Evolutionary conservation across 257 asterid species (phyloP).

Genomic region (Buddleja alternifolia): DNA sequence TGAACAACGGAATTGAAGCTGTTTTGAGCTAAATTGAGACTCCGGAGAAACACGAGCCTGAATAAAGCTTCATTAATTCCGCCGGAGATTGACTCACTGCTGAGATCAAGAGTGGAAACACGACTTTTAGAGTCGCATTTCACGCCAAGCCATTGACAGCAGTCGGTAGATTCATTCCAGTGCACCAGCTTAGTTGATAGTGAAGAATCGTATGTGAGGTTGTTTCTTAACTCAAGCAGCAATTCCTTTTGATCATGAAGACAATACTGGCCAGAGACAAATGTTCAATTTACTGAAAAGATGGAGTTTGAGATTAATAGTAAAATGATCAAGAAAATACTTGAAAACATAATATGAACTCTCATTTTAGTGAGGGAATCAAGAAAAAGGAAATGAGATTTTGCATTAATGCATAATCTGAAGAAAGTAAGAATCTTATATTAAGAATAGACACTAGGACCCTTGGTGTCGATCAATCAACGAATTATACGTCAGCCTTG

Average conservation of each 20-base stretch:
- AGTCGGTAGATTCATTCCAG: conserved; percentile 52
- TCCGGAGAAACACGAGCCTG: conserved; percentile 40
- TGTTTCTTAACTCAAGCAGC: conserved; percentile 46
- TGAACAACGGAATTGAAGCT: conserved; percentile 1
- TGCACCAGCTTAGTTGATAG: conserved; percentile 48
- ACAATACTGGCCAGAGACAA: conserved; percentile 43
- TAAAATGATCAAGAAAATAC: conserved; percentile 25
- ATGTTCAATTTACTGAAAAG: conserved; percentile 1
- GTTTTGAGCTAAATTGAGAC: conserved; percentile 45
- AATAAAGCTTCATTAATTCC: conserved; percentile 41
- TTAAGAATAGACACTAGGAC: no score
- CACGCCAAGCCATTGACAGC: conserved; percentile 63
- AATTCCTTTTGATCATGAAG: conserved; percentile 40
- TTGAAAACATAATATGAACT: conserved; percentile 20
- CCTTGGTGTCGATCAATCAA: no score
- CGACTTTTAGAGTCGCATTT: conserved; percentile 43
- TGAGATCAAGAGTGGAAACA: conserved; percentile 56
- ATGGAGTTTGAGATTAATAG: conserved; percentile 13
- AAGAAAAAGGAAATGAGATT: background rate
- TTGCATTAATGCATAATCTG: background rate
- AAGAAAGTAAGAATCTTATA: background rate
- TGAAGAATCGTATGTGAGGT: conserved; percentile 54
- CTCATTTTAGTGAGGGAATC: conserved; percentile 31
- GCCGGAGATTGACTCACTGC: conserved; percentile 44
- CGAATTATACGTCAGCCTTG: no score